Base-by-base conservation (phyloP, 768 basidiomycete species). In the Tylopilus rubrobrunneus region DNA sequence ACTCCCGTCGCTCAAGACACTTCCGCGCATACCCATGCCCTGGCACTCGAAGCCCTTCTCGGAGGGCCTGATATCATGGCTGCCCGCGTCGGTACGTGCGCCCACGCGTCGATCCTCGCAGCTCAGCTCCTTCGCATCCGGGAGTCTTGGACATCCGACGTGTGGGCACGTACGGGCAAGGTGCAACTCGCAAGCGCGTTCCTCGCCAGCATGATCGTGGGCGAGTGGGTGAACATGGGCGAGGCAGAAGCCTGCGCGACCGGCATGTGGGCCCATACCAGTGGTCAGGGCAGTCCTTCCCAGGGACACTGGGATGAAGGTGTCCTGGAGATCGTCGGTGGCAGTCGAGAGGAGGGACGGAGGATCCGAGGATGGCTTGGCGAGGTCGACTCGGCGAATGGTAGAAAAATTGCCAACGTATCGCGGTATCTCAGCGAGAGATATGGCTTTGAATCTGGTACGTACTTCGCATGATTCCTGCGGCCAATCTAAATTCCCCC, bases 31-130 rank as follows among this genome's bases (percentile, higher is more conserved):
- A 82, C 85, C 0, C 89, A 90, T 73, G 85, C 87, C 0, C 76
- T 88, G 25, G 81, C 82, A 1, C 82, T 92, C 36, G 89, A 92
- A 63, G 77, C 83, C 1, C 79, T 86, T 5, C 79, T 91, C 3
- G 90, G 89, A 1, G 89, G 88, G 0, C 84, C 90, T 1, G 88
- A 90, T 54, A 76, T 76, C 49, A 88, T 90, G 86, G 84, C 85
- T 5, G 75, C 79, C 23, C 85, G 86, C 28, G 87, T 90, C 1
- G 89, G 90, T 5, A 86, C 82, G 7, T 81, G 82, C 56, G 86
- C 87, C 4, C 81, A 81, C 56, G 78, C 87, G 0, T 87, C 87
- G 11, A 77, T 87, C 51, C 73, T 87, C 31, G 80, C 88, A 3
- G 89, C 89, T 0, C 90, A 92, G 62, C 78, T 90, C 4, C 73